Percentiles rank a stretch among this genome's conserved stretches.
Evolutionary conservation across 768 basidiomycete species (phyloP).

Genomic region (Hemileccinum rubropunctum): DNA sequence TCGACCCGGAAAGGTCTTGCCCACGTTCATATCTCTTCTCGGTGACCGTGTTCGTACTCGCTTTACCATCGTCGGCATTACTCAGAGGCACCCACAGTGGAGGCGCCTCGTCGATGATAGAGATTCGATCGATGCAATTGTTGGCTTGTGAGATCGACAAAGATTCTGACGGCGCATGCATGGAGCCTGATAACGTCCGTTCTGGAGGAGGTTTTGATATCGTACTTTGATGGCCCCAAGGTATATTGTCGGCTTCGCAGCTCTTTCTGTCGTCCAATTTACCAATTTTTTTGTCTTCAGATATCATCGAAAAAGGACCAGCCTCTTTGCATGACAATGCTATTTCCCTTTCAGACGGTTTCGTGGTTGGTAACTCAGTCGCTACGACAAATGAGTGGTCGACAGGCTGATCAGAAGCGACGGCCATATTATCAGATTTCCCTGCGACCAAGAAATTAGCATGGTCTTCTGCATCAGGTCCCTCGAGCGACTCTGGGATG

Average conservation of each 20-base stretch:
- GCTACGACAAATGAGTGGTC: not conserved
- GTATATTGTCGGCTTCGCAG: not conserved
- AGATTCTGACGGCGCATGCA: conserved; percentile 13
- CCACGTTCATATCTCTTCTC: not conserved
- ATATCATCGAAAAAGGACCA: not conserved
- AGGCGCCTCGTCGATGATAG: not conserved
- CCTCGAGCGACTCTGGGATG: not conserved
- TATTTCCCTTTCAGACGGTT: not conserved
- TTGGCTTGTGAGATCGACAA: not conserved
- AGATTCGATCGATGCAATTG: not conserved
- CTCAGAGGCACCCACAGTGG: not conserved
- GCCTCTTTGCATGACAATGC: not conserved
- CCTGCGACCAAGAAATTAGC: not conserved
- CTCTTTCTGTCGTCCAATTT: not conserved
- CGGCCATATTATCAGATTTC: not conserved
- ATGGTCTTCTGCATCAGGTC: not conserved
- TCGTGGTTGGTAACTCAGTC: not conserved
- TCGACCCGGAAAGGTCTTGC: conserved; percentile 7
- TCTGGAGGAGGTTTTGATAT: not conserved
- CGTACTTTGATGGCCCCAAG: not conserved
- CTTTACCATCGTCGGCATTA: not conserved
- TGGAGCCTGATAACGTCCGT: conserved; percentile 11
- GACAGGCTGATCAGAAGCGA: not conserved
- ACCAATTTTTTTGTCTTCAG: not conserved
- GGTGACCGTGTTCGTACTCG: not conserved